Evolutionary conservation across 805 yeast genomes (phyloP).

Genomic region (Wickerhamiella azyma): DNA sequence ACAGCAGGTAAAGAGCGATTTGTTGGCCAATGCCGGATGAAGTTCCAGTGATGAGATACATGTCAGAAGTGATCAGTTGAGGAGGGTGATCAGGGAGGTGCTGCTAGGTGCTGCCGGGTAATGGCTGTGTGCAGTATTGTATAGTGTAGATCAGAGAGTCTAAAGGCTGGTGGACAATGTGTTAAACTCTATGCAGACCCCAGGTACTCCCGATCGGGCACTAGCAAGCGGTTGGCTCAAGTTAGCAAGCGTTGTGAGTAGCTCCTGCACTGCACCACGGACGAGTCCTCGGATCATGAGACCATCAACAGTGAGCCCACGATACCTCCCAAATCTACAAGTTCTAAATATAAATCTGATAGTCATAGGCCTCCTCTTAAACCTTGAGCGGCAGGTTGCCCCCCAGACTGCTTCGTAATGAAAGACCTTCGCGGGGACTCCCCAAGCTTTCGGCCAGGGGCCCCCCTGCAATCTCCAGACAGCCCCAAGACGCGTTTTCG

Average conservation of each 20-base stretch:
- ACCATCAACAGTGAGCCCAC: too few relatives aligned
- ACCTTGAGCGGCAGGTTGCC: not conserved
- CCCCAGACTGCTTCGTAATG: conserved; percentile 1
- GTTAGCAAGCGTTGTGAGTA: too few relatives aligned
- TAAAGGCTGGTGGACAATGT: too few relatives aligned
- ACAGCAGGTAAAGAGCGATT: conserved; percentile 41
- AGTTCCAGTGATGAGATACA: conserved; percentile 21
- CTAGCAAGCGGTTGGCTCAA: too few relatives aligned
- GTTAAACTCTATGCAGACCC: too few relatives aligned
- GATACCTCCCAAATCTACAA: too few relatives aligned
- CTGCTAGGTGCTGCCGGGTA: not conserved
- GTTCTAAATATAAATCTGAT: too few relatives aligned
- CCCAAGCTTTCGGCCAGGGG: conserved; percentile 4
- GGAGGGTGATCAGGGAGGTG: not conserved
- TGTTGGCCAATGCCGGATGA: conserved; percentile 65
- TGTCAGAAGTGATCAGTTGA: not conserved
- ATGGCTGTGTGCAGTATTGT: not conserved
- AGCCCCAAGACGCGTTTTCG: not conserved
- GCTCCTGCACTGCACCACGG: too few relatives aligned
- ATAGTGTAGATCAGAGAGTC: too few relatives aligned
- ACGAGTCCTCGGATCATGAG: too few relatives aligned
- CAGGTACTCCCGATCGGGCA: too few relatives aligned
- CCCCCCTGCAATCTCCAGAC: not conserved
- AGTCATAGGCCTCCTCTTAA: not conserved
- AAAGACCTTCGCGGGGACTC: conserved; percentile 9